A percentile compares a stretch with the other conserved stretches of the same genome.
Conservation (phyloP, 768 basidiomycete species). For the Lactarius sanguifluus region DNA sequence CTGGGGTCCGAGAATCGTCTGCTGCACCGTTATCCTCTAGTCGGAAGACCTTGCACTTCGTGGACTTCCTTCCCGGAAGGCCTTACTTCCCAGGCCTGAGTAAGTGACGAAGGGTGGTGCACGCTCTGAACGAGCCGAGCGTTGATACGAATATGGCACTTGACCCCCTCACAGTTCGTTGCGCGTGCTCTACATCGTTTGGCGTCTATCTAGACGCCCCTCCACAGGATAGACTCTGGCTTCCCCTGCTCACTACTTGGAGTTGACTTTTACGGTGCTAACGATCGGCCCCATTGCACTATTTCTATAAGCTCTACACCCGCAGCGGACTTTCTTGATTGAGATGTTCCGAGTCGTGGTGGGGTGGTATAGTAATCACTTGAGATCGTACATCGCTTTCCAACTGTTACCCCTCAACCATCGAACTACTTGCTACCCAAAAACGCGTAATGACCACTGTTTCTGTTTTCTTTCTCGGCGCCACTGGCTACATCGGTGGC, state of each 20-base stretch:
- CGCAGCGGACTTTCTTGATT: not conserved
- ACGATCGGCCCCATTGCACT: not conserved
- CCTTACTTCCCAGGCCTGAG: too few relatives aligned
- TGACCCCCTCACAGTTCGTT: not conserved
- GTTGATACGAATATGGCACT: not conserved
- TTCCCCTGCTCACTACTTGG: not conserved
- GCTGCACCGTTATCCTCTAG: not conserved
- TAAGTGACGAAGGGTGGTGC: too few relatives aligned
- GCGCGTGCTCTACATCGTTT: not conserved
- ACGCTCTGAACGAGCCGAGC: not conserved
- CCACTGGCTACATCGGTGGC: conserved; percentile 25
- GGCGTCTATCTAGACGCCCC: not conserved
- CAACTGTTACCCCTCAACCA: not conserved
- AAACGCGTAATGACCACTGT: conserved; percentile 5
- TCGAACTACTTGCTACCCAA: too few relatives aligned
- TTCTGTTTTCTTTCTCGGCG: conserved; percentile 21
- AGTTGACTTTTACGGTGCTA: too few relatives aligned
- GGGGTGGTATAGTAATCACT: not conserved
- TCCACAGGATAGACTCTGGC: too few relatives aligned
- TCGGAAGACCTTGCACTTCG: not conserved
- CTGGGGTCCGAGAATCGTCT: not conserved
- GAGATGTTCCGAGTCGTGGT: not conserved
- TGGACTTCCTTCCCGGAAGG: not conserved
- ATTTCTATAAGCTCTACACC: not conserved
- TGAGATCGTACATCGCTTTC: not conserved